Evolutionary conservation across 2,329 filamentous ascomycete species (phyloP).

Genomic region (Verticillium nubilum): DNA sequence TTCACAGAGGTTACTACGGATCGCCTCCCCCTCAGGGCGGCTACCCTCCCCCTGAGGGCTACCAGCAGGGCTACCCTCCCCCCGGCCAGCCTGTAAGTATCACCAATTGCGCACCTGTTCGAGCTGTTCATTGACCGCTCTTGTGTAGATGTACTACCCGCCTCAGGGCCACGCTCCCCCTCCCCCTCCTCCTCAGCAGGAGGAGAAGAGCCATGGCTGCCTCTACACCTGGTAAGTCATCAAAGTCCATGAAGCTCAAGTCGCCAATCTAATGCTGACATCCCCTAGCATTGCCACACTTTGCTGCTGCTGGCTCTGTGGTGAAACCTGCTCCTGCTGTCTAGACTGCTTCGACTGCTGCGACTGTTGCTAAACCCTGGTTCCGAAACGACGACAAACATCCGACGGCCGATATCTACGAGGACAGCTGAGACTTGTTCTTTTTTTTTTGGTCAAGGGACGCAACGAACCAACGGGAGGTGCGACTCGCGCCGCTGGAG

Average conservation of each 20-base stretch:
- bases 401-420: neutral
- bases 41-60: constrained; percentile 15
- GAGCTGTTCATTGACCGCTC: neutral
- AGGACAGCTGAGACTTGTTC: neutral
- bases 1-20: constrained; percentile 10
- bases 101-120: neutral
- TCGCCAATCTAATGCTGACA: neutral
- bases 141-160: constrained; percentile 18
- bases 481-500: neutral
- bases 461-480: neutral
- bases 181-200: constrained; percentile 24
- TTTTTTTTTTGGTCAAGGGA: neutral
- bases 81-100: constrained; percentile 12
- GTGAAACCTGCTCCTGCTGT: constrained; percentile 37
- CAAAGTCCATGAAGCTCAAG: neutral
- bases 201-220: constrained; percentile 35
- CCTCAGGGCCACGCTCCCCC: constrained; percentile 16
- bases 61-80: constrained; percentile 8
- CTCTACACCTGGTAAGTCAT: constrained; percentile 29
- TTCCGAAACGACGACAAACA: neutral
- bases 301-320: constrained; percentile 39
- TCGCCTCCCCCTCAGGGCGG: constrained; percentile 14
- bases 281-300: constrained; percentile 29
- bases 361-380: constrained; percentile 26
- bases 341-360: constrained; percentile 34